These are phyloP conservation scores for Geotrichum fermentans DNA, from an alignment of 1,139 yeast species.

Conservation along the genomic window DNA sequence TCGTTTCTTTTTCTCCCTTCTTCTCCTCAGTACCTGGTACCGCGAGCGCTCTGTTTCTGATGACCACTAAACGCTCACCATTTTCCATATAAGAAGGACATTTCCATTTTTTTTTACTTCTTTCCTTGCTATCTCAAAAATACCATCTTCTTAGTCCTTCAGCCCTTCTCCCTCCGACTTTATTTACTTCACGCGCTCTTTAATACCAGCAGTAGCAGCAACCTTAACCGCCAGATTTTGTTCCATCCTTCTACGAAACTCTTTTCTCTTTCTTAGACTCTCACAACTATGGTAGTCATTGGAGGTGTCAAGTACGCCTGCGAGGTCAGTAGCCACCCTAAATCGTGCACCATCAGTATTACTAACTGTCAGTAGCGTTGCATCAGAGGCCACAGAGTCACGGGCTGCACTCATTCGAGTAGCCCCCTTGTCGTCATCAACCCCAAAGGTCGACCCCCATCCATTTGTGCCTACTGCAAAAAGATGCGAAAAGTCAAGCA, in stretches of 20 bases:
- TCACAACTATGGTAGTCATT: slow-evolving; percentile 65
- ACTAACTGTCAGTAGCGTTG: slow-evolving; percentile 51
- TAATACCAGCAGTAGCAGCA: too few species aligned
- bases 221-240: neutral
- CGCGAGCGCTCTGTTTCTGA: neutral
- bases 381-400: slow-evolving; percentile 91
- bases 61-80: too few species aligned
- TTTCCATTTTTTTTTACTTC: neutral
- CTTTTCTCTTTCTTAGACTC: neutral
- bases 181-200: neutral
- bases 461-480: slow-evolving; percentile 85
- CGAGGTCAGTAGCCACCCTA: slow-evolving; percentile 40
- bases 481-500: slow-evolving; percentile 67
- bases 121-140: neutral
- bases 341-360: neutral
- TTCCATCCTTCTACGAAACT: neutral
- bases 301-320: slow-evolving; percentile 95
- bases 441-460: slow-evolving; percentile 92
- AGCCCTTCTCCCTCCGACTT: neutral
- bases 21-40: neutral
- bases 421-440: slow-evolving; percentile 88
- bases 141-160: neutral
- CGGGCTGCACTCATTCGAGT: slow-evolving; percentile 88
- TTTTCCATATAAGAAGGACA: too few species aligned
- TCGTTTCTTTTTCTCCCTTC: neutral